Percentiles rank a stretch among this genome's conserved stretches.
Conservation (phyloP, 1,139 yeast genomes). For the Suhomyces panamericanus region DNA sequence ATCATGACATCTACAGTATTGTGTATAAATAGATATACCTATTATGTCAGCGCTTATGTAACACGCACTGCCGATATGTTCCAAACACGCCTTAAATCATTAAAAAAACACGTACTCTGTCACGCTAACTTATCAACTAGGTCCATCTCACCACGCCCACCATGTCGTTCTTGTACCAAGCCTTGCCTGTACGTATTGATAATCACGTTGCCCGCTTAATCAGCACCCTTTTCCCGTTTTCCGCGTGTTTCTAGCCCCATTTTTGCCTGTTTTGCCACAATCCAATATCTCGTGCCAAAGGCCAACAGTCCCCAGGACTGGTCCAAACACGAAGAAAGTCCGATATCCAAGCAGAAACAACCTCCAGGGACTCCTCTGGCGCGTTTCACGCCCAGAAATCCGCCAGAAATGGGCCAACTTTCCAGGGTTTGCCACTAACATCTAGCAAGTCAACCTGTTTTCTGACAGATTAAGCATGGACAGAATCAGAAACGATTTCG, state of each 20-base stretch:
- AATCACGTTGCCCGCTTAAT: neutral
- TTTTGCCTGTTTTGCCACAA: neutral
- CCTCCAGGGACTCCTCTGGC: too few species aligned
- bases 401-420: neutral
- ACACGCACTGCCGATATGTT: neutral
- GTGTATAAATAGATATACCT: neutral
- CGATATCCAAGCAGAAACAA: too few species aligned
- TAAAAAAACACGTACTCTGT: conserved; percentile 11
- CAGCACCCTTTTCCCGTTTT: neutral
- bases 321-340: too few species aligned
- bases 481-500: conserved; percentile 25
- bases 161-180: conserved; percentile 15
- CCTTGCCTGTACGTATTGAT: conserved; percentile 11
- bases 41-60: conserved; percentile 5
- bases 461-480: conserved; percentile 26
- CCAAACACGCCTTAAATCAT: conserved; percentile 9
- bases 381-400: too few species aligned
- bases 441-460: conserved; percentile 17
- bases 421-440: conserved; percentile 9
- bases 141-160: neutral
- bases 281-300: too few species aligned
- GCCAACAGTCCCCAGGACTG: too few species aligned
- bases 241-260: neutral
- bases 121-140: neutral
- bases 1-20: neutral